A percentile compares a stretch with the other conserved stretches of the same genome.
These are phyloP conservation scores for Phallus indusiatus DNA, from an alignment of 768 basidiomycete genomes.

Conservation along the genomic window DNA sequence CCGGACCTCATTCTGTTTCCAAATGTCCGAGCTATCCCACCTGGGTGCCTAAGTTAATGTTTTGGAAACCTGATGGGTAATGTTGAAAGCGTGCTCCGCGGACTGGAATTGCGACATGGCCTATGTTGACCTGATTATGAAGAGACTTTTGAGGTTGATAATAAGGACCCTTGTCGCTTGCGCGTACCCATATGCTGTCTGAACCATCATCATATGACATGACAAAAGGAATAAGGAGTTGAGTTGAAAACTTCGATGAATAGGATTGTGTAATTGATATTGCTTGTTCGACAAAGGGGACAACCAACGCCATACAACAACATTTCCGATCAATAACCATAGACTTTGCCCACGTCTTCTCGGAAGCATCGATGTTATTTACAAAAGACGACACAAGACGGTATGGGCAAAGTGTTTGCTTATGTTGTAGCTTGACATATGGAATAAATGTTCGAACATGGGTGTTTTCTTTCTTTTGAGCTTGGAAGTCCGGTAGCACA, in stretches of 20 bases:
- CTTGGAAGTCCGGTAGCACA: background rate
- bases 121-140: constrained; percentile 75
- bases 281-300: background rate
- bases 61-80: constrained; percentile 50
- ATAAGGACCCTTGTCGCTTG: background rate
- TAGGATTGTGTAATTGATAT: background rate
- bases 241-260: background rate
- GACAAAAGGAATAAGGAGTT: background rate
- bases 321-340: too few species aligned
- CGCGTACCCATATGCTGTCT: constrained; percentile 2
- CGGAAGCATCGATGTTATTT: background rate
- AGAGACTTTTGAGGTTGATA: constrained; percentile 51
- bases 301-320: too few species aligned
- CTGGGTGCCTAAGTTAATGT: background rate
- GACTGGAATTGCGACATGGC: constrained; percentile 63
- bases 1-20: constrained; percentile 68
- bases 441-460: background rate
- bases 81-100: constrained; percentile 67
- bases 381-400: background rate
- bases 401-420: background rate
- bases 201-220: background rate
- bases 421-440: background rate
- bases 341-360: background rate
- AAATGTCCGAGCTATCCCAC: constrained; percentile 20
- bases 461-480: background rate